Percentiles rank a stretch among this genome's conserved stretches.
These are phyloP conservation scores for Citrus hindsii DNA, from an alignment of 345 rosid species.

Conservation along the genomic window DNA sequence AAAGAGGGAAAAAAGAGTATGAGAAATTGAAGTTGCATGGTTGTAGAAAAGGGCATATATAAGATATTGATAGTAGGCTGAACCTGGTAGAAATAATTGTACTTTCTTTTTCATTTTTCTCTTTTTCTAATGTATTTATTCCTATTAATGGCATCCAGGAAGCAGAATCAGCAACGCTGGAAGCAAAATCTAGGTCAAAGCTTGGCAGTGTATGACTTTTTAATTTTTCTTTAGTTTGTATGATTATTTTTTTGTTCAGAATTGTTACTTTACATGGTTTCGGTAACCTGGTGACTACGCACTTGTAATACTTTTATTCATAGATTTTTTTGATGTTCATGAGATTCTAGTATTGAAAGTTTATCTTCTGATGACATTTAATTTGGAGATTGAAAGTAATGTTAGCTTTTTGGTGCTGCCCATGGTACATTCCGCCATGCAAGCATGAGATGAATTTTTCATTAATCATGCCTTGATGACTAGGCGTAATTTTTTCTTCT, in stretches of 20 bases:
- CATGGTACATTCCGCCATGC: neutral
- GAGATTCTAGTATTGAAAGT: neutral
- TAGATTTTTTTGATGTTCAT: too few species aligned
- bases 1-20: too few species aligned
- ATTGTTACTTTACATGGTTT: neutral
- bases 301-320: too few species aligned
- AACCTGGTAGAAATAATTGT: neutral
- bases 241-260: neutral
- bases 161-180: conserved; percentile 87
- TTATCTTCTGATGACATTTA: neutral
- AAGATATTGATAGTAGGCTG: neutral
- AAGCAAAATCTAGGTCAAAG: conserved; percentile 80
- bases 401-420: neutral
- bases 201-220: conserved; percentile 71
- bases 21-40: neutral
- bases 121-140: conserved; percentile 15
- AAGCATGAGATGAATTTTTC: neutral
- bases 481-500: neutral
- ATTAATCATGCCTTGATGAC: neutral
- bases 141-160: conserved; percentile 48
- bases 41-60: neutral
- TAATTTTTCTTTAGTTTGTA: conserved; percentile 15
- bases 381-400: neutral
- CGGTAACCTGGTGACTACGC: too few species aligned
- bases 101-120: neutral